Evolutionary conservation across 441 rosid genomes (phyloP).

Genomic region (Aquilaria agallochum): DNA sequence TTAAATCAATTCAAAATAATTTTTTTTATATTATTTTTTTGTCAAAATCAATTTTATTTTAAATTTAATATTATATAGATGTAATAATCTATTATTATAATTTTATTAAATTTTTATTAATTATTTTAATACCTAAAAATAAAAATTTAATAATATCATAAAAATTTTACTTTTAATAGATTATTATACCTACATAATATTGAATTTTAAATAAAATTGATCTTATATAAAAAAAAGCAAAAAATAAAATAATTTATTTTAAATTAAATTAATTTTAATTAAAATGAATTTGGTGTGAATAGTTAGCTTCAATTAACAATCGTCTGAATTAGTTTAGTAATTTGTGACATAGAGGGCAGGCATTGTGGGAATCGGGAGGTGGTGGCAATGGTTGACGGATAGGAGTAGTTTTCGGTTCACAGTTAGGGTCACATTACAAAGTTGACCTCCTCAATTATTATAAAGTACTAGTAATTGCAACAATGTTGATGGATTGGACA

Average conservation of each 20-base stretch:
- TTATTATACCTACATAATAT: neutral
- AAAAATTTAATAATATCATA: too few species aligned
- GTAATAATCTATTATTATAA: too few species aligned
- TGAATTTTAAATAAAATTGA: neutral
- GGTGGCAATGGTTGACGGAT: neutral
- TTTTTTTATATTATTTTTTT: too few species aligned
- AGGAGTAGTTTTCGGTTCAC: conserved; percentile 5
- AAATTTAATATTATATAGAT: too few species aligned
- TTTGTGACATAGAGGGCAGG: neutral
- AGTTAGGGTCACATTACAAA: conserved; percentile 5
- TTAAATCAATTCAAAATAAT: too few species aligned
- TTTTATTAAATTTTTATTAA: neutral
- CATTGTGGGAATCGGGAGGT: neutral
- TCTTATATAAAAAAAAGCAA: neutral
- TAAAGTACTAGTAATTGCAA: neutral
- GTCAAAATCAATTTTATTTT: too few species aligned
- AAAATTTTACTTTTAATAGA: too few species aligned
- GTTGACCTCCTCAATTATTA: conserved; percentile 4
- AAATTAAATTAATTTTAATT: neutral
- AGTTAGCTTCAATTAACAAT: neutral
- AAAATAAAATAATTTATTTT: too few species aligned
- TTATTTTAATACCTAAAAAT: too few species aligned
- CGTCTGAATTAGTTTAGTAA: neutral
- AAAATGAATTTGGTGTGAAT: neutral
- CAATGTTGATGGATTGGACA: conserved; percentile 3